phyloP scores from a whole-genome alignment of 2,329 filamentous ascomycete genomes.

The Macrophomina tecta region DNA sequence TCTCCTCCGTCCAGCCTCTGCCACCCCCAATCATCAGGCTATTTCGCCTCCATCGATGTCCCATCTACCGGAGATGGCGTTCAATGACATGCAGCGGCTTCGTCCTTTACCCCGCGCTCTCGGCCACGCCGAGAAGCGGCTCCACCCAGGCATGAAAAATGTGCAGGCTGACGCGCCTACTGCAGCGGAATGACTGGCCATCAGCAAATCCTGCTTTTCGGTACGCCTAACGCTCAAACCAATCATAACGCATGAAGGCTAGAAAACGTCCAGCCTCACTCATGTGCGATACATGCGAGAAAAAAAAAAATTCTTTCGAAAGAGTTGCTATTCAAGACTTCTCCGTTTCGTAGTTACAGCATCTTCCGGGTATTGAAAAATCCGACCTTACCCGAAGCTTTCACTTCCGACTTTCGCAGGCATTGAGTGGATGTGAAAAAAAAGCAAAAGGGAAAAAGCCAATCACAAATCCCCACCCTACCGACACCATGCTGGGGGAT shows the following conservation, averaged over 20 bases:
- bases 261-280: neutral
- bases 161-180: neutral
- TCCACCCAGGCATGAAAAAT: neutral
- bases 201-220: neutral
- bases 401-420: slow-evolving; percentile 23
- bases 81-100: slow-evolving; percentile 12
- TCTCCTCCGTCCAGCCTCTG: neutral
- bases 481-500: slow-evolving; percentile 27
- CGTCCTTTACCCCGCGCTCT: slow-evolving; percentile 3
- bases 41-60: neutral
- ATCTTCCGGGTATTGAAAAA: slow-evolving; percentile 19
- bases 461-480: slow-evolving; percentile 21
- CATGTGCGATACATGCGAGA: neutral
- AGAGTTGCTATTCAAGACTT: slow-evolving; percentile 20
- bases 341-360: slow-evolving; percentile 27
- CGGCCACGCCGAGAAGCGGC: neutral
- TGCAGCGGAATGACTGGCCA: slow-evolving; percentile 10
- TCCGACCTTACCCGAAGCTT: slow-evolving; percentile 13
- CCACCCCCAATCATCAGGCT: neutral
- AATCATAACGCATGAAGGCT: neutral
- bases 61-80: neutral
- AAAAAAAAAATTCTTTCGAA: neutral
- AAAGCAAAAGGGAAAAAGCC: slow-evolving; percentile 12
- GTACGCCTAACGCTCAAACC: neutral
- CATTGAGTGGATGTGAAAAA: slow-evolving; percentile 13